Base-by-base conservation (phyloP, 768 basidiomycete genomes). In the Termitomyces titanicus region DNA sequence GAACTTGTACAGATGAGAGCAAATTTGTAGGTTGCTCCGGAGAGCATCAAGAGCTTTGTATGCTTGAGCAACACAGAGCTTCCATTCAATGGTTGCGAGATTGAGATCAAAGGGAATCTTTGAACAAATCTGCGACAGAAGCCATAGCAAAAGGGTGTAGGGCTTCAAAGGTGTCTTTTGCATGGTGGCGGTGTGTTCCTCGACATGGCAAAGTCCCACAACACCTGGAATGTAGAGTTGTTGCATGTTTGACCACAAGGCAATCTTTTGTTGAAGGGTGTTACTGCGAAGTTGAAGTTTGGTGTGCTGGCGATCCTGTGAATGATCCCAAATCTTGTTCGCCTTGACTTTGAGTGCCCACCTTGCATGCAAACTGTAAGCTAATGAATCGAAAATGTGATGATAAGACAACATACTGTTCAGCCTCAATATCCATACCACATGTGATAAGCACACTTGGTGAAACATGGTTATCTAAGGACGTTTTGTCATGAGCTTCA, bases 391-490 rank as follows among this genome's bases (percentile, higher is more conserved):
- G 2, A 25, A 15, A 4, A 18, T 27, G 18, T 27, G 6, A 22
- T 33, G n/a, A 13, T 13, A 31, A 27, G 12, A 43, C 24, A 5
- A 58, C 63, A 12, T 39, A 64, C 63, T 62, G 61, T 43, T 63
- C 57, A 18, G 56, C 56, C 31, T 63, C 60, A 1, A 61, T 40
- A 12, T 61, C 60, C 7, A 63, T 34, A 0, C 60, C 62, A 35
- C 33, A 49, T 15, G 33, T 42, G 12, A 63, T 51, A 1, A 50
- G 37, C 33, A 44, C 48, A 40, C 42, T 49, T 25, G 39, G 46
- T 17, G 43, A 55, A 12, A 59, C 46, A 40, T 24, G 54, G 11
- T 56, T 47, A 35, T 55, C 37, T 7, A 51, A 9, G 1, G 37
- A 38, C 8, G 20, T 37, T 12, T 63, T 60, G 24, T 57, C 20